Evolutionary conservation across 129 eudicot genomes (phyloP).

Genomic region (Helichrysum umbraculigerum): DNA sequence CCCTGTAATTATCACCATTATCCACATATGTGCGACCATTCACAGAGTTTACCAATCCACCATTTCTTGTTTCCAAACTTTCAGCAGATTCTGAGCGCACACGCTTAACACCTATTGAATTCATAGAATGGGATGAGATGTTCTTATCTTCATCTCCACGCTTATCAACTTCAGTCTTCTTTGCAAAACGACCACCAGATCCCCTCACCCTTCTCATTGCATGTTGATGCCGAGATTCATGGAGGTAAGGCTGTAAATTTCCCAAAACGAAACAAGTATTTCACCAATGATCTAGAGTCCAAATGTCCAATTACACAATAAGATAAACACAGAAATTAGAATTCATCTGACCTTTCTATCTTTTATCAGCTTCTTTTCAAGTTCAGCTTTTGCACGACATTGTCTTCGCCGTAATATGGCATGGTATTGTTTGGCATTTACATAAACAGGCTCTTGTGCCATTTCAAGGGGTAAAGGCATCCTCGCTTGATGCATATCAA

Average conservation of each 20-base stretch:
- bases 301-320: background rate
- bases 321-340: background rate
- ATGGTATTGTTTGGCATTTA: constrained; percentile 67
- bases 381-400: constrained; percentile 62
- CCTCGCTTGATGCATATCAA: constrained; percentile 40
- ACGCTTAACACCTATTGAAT: background rate
- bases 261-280: constrained; percentile 5
- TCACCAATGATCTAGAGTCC: background rate
- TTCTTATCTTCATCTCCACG: constrained; percentile 1
- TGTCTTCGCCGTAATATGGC: constrained; percentile 62
- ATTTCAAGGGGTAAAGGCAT: constrained; percentile 52
- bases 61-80: constrained; percentile 1
- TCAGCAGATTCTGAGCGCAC: constrained; percentile 32
- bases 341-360: constrained; percentile 57
- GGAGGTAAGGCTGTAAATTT: constrained; percentile 78
- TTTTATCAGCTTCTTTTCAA: constrained; percentile 73
- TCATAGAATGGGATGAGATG: background rate
- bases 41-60: constrained; percentile 28
- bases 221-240: constrained; percentile 92
- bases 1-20: constrained; percentile 30
- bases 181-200: constrained; percentile 87
- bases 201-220: constrained; percentile 84
- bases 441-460: constrained; percentile 65
- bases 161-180: constrained; percentile 56
- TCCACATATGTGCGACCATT: constrained; percentile 23